phyloP scores from a whole-genome alignment of 192 early-diverging fungal species.

The Phycomyces blakesleeanus region DNA sequence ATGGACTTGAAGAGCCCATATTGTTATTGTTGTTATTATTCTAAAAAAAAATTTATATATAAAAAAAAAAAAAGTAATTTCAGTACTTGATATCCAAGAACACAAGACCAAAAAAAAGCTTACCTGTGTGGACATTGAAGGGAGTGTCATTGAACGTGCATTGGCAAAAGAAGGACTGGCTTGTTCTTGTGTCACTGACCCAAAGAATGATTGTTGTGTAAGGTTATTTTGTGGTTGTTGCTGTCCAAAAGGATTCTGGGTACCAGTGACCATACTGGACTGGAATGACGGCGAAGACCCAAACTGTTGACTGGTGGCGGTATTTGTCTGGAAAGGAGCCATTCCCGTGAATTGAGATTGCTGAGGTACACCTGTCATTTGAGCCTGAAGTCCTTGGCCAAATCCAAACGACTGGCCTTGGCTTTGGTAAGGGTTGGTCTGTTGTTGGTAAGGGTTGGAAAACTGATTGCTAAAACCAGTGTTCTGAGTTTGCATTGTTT shows the following conservation, averaged over 20 bases:
- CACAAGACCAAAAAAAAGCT: not conserved
- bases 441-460: not conserved
- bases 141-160: too few relatives aligned
- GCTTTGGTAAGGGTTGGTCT: constrained; percentile 31
- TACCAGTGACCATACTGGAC: constrained; percentile 10
- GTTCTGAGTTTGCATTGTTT: not conserved
- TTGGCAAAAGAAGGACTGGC: too few relatives aligned
- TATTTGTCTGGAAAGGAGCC: not conserved
- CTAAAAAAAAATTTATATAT: too few relatives aligned
- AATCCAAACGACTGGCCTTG: constrained; percentile 26
- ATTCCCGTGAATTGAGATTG: not conserved
- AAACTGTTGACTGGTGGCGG: not conserved
- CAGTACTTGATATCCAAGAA: not conserved
- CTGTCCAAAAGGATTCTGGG: constrained; percentile 25
- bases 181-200: not conserved
- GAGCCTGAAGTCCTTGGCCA: constrained; percentile 19
- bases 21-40: too few relatives aligned
- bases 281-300: constrained; percentile 6
- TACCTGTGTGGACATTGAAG: too few relatives aligned
- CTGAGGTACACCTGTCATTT: constrained; percentile 26
- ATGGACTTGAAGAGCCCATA: not conserved
- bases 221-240: not conserved
- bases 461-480: constrained; percentile 11
- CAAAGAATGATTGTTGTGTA: not conserved
- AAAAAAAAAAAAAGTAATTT: not conserved